These are phyloP conservation scores for Penicillium ucsense DNA, from an alignment of 495 filamentous ascomycete species.

Conservation along the genomic window DNA sequence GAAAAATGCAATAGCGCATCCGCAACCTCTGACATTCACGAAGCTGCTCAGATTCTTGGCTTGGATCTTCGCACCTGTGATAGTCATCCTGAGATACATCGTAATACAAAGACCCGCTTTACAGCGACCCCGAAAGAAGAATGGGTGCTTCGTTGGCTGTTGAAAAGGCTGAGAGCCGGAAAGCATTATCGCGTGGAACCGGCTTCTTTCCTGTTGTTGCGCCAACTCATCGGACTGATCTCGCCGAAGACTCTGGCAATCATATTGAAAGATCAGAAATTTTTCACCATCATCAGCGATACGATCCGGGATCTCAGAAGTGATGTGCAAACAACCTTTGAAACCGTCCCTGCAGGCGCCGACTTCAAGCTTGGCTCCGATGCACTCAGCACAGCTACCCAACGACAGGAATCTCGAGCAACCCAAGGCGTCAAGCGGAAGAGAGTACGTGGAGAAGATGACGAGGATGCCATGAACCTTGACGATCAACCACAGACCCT, in stretches of 20 bases:
- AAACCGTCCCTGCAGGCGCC: constrained; percentile 14
- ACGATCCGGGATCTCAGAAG: constrained; percentile 29
- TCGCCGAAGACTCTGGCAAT: constrained; percentile 37
- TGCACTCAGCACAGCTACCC: constrained; percentile 29
- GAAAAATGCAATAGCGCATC: constrained; percentile 39
- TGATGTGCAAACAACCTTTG: constrained; percentile 23
- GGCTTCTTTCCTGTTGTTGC: constrained; percentile 39
- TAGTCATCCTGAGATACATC: constrained; percentile 24
- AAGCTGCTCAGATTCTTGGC: constrained; percentile 40
- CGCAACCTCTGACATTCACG: constrained; percentile 31
- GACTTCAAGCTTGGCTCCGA: constrained; percentile 27
- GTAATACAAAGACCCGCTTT: constrained; percentile 14
- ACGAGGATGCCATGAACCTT: constrained; percentile 26
- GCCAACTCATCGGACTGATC: constrained; percentile 36
- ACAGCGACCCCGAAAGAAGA: constrained; percentile 45
- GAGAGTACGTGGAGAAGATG: constrained; percentile 25
- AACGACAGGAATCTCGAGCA: constrained; percentile 13
- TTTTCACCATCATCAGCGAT: constrained; percentile 33
- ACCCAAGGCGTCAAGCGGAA: constrained; percentile 41
- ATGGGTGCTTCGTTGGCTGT: constrained; percentile 59
- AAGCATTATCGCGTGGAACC: constrained; percentile 36
- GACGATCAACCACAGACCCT: constrained; percentile 27
- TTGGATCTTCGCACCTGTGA: constrained; percentile 32
- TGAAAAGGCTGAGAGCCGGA: constrained; percentile 46
- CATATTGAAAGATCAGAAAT: constrained; percentile 41